Evolutionary conservation across 176 grass and related monocot species (phyloP).

Genomic region (Elaeis guineensis): DNA sequence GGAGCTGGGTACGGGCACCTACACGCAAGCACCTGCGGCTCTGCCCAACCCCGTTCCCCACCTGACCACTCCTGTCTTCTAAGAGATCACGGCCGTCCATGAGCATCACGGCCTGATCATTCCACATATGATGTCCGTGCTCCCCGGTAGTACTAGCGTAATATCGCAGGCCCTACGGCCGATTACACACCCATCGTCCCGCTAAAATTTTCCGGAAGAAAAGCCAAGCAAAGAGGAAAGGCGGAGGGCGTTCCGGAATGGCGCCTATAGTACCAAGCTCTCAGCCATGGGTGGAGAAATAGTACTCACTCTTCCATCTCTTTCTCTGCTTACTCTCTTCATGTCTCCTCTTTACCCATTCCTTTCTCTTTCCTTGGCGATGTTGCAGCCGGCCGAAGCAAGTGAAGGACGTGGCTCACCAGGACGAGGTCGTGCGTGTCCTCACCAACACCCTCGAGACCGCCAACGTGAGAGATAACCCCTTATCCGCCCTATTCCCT

Average conservation of each 20-base stretch:
- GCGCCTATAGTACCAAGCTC: constrained; percentile 57
- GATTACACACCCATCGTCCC: too few relatives aligned
- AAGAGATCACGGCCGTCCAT: too few relatives aligned
- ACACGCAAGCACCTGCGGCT: too few relatives aligned
- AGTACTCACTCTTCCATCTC: constrained; percentile 25
- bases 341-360: background rate
- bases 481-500: constrained; percentile 11
- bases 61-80: too few relatives aligned
- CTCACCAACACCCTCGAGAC: constrained; percentile 95
- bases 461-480: constrained; percentile 50
- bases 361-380: background rate
- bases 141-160: too few relatives aligned
- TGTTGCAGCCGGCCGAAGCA: constrained; percentile 70
- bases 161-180: too few relatives aligned
- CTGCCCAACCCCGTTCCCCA: too few relatives aligned
- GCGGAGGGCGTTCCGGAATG: constrained; percentile 24
- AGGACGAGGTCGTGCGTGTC: constrained; percentile 92
- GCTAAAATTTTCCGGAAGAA: constrained; percentile 10
- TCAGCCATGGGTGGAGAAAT: constrained; percentile 99
- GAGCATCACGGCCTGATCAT: too few relatives aligned
- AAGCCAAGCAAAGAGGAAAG: background rate
- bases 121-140: too few relatives aligned
- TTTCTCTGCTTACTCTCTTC: background rate
- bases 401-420: constrained; percentile 95
- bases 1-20: too few relatives aligned